These are phyloP conservation scores for Diplogelasinospora grovesii DNA, from an alignment of 495 filamentous ascomycete genomes.

Conservation along the genomic window DNA sequence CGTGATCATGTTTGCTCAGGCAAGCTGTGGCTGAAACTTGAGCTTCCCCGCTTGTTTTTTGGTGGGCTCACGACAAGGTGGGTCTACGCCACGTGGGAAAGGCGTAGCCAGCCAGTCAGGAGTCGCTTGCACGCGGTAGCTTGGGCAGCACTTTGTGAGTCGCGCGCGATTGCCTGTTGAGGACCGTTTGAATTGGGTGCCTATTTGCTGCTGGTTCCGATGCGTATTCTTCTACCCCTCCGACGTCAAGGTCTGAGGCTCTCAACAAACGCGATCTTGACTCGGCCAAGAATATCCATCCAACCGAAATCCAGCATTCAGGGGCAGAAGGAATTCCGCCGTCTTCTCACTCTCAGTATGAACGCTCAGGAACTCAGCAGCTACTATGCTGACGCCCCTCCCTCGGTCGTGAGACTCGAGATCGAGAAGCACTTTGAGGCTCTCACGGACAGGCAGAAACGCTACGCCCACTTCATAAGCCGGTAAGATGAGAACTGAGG, in stretches of 20 bases:
- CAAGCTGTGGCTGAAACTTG: neutral
- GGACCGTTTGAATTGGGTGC: conserved; percentile 3
- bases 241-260: conserved; percentile 13
- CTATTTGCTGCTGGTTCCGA: conserved; percentile 12
- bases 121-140: neutral
- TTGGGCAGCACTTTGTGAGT: neutral
- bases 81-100: conserved; percentile 1
- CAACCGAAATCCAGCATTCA: neutral
- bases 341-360: conserved; percentile 25
- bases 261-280: conserved; percentile 1
- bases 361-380: conserved; percentile 53
- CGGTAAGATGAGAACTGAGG: conserved; percentile 43
- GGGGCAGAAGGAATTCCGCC: conserved; percentile 3
- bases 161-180: neutral
- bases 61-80: neutral
- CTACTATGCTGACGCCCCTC: conserved; percentile 85
- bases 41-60: conserved; percentile 1
- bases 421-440: conserved; percentile 87
- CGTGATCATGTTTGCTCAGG: too few species aligned
- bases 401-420: conserved; percentile 74
- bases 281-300: too few species aligned
- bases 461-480: conserved; percentile 91
- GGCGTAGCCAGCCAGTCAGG: too few species aligned
- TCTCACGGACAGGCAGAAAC: conserved; percentile 67
- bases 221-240: conserved; percentile 16